phyloP scores from a whole-genome alignment of 495 filamentous ascomycete genomes.

The Penicillium lagena region DNA sequence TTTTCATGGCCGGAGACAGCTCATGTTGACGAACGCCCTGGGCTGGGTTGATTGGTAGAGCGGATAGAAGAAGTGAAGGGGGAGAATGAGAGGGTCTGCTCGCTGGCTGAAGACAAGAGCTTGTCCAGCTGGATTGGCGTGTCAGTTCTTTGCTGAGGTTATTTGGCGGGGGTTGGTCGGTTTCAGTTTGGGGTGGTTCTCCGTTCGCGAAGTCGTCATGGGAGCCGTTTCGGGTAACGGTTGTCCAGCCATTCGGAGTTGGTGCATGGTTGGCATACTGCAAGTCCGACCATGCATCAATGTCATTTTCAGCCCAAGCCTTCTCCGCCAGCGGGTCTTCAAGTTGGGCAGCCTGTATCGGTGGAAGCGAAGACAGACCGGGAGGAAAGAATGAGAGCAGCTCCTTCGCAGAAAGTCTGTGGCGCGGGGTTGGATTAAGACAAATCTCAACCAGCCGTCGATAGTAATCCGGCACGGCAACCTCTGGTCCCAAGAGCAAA shows the following conservation, averaged over 20 bases:
- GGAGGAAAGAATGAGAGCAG: slow-evolving; percentile 45
- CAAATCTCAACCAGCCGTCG: slow-evolving; percentile 52
- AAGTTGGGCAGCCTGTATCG: neutral
- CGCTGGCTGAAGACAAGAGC: neutral
- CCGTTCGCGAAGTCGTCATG: too few relatives aligned
- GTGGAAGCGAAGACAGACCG: slow-evolving; percentile 4
- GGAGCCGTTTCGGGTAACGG: too few relatives aligned
- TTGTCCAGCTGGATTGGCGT: neutral
- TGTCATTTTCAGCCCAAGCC: neutral
- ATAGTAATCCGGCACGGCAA: slow-evolving; percentile 53
- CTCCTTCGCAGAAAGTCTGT: slow-evolving; percentile 51
- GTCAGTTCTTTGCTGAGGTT: neutral
- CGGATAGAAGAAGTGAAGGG: slow-evolving; percentile 10
- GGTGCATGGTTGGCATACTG: too few relatives aligned
- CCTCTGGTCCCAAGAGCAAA: slow-evolving; percentile 40
- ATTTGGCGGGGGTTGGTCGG: too few relatives aligned
- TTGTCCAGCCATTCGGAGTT: too few relatives aligned
- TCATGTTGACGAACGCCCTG: neutral
- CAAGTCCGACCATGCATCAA: too few relatives aligned
- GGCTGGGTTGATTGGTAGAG: slow-evolving; percentile 16
- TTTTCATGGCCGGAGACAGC: too few relatives aligned
- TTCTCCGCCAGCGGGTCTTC: neutral
- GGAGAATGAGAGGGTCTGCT: neutral
- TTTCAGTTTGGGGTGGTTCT: too few relatives aligned
- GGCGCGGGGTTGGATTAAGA: slow-evolving; percentile 47